Evolutionary conservation across 2,329 filamentous ascomycete species (phyloP), one percentile per base, ranked within the genome.

Genomic region (Trichoderma arundinaceum): DNA sequence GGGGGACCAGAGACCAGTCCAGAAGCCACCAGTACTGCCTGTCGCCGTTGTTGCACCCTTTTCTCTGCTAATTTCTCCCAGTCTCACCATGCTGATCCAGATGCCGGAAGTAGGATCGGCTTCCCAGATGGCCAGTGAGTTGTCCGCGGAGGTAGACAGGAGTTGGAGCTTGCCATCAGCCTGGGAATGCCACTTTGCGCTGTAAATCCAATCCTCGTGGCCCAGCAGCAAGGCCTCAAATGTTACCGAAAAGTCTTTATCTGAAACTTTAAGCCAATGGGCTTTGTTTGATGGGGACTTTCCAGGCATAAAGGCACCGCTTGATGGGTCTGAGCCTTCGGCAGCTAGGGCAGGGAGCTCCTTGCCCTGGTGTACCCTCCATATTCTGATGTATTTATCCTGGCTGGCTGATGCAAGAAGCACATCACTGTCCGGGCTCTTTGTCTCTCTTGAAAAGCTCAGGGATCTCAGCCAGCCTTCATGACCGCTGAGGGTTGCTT

Each of bases 201-300:
- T 96, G 77, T 97, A 98, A 65, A 99, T 94, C 95, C 95, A 99
- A 74, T 99, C 95, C 75, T 99, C 95, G 74, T 99, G 95, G 8
- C 95, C 95, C 2, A 99, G 86, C 6, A 99, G 84, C 2, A 99
- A 82, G 1, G 95, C 95, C 77, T 99, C 95, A 71, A 99, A 98
- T 0, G 93, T 96, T 64, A 97, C 83, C 7, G 90, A 91, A 77
- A 91, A 94, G 69, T 90, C 89, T 4, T 81, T 82, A 1, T 79
- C 82, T 0, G 79, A 81, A 2, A 86, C 83, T 48, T 86, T 84
- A 66, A 99, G 87, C 63, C 86, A 86, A 75, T 98, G 91, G 0
- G 91, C 90, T 78, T 97, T 98, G 77, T 97, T 98, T 0, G 92
- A 92, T 0, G 96, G 83, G 0, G 91, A 91, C 68, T 88, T 90